Evolutionary conservation across 345 rosid genomes (phyloP).

Genomic region (Abelmoschus esculentus): DNA sequence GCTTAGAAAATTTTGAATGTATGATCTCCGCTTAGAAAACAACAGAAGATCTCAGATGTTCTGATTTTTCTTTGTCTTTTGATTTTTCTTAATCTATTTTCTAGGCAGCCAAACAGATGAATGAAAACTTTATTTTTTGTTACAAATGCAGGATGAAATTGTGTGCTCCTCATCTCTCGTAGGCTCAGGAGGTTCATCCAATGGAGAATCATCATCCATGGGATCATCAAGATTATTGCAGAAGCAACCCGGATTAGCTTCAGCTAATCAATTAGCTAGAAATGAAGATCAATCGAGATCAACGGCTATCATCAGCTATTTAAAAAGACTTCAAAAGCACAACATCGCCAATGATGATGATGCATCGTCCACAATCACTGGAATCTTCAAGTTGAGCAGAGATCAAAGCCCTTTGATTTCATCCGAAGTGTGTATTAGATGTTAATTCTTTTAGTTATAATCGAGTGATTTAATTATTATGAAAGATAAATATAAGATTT

Average conservation of each 20-base stretch:
- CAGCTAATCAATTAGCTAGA: conserved; percentile 1
- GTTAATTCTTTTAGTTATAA: no score
- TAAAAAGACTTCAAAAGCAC: not conserved
- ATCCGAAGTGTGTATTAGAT: no score
- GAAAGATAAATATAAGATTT: no score
- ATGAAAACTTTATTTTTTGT: not conserved
- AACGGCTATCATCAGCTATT: conserved; percentile 24
- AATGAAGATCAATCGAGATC: conserved; percentile 27
- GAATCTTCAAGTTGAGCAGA: conserved; percentile 10
- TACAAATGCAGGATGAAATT: conserved; percentile 43
- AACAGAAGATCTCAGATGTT: no score
- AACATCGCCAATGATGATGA: not conserved
- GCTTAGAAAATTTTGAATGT: no score
- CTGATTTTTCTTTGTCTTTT: no score
- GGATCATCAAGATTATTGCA: conserved; percentile 18
- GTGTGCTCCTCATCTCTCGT: conserved; percentile 37
- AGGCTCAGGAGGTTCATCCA: not conserved
- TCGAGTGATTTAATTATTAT: no score
- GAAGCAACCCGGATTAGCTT: conserved; percentile 33
- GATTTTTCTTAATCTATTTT: not conserved
- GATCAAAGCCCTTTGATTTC: conserved; percentile 7
- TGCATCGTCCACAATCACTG: conserved; percentile 2
- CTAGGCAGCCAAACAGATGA: not conserved
- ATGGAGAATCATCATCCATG: conserved; percentile 21
- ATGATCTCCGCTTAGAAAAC: no score